Conservation (phyloP, 768 basidiomycete genomes). For the Leucocoprinus birnbaumii region DNA sequence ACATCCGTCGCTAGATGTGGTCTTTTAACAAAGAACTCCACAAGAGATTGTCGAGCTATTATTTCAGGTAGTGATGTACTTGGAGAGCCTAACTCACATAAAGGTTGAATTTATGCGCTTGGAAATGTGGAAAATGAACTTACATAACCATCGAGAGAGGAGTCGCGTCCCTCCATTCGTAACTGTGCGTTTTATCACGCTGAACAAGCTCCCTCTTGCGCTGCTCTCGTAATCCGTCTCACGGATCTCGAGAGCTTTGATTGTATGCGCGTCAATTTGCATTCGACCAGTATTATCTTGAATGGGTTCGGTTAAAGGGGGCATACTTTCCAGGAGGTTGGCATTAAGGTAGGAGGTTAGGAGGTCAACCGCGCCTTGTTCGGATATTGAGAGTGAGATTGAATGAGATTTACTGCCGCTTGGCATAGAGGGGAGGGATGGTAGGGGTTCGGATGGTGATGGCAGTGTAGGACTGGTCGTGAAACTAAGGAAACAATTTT, state of each 20-base stretch:
- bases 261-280: constrained; percentile 88
- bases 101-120: constrained; percentile 11
- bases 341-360: constrained; percentile 62
- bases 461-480: constrained; percentile 15
- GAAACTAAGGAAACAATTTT: constrained; percentile 54
- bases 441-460: no score
- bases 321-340: constrained; percentile 80
- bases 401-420: not conserved
- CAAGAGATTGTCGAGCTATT: constrained; percentile 69
- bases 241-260: constrained; percentile 84
- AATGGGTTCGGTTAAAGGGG: constrained; percentile 52
- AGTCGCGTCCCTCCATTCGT: constrained; percentile 78
- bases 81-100: constrained; percentile 55
- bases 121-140: constrained; percentile 30
- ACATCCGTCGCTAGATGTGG: constrained; percentile 68
- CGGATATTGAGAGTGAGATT: constrained; percentile 30
- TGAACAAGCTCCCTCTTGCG: constrained; percentile 68
- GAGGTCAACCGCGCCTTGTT: constrained; percentile 56
- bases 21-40: constrained; percentile 62
- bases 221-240: constrained; percentile 76
- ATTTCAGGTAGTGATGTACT: constrained; percentile 77
- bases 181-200: constrained; percentile 70
- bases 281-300: constrained; percentile 63
- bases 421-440: no score
- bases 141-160: constrained; percentile 77